Percentiles rank a stretch among this genome's conserved stretches.
These are phyloP conservation scores for Calonectria pseudoturangicola DNA, from an alignment of 2,329 filamentous ascomycete genomes.

Conservation along the genomic window DNA sequence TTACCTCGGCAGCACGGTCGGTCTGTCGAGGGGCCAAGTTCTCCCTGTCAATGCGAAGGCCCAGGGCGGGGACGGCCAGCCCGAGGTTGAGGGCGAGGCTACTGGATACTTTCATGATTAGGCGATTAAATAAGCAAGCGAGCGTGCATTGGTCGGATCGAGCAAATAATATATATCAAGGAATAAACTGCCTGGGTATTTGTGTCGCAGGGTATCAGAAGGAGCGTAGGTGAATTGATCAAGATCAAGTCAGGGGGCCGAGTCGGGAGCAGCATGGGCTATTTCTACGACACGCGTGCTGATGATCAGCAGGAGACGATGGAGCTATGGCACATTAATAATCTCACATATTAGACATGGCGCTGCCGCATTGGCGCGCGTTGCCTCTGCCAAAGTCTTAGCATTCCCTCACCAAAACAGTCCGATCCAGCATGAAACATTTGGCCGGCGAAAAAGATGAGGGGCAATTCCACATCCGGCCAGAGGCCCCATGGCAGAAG, in stretches of 20 bases:
- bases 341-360: constrained; percentile 21
- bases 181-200: neutral
- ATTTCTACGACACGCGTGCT: neutral
- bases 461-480: neutral
- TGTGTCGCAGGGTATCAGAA: neutral
- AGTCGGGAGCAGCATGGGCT: constrained; percentile 10
- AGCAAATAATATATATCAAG: neutral
- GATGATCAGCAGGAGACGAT: constrained; percentile 13
- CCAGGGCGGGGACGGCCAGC: constrained; percentile 27
- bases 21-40: constrained; percentile 54
- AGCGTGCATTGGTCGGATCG: neutral
- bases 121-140: neutral
- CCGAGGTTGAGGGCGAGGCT: constrained; percentile 23
- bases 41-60: neutral
- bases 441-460: neutral
- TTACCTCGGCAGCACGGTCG: constrained; percentile 75
- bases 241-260: neutral
- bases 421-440: constrained; percentile 11
- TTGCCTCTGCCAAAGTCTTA: constrained; percentile 12
- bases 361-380: constrained; percentile 6
- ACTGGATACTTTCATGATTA: constrained; percentile 32
- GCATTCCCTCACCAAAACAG: constrained; percentile 21
- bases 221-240: neutral
- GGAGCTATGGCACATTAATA: constrained; percentile 16
- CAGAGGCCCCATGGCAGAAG: neutral